Base-by-base conservation (phyloP, 495 filamentous ascomycete species). In the Glonium stellatum region DNA sequence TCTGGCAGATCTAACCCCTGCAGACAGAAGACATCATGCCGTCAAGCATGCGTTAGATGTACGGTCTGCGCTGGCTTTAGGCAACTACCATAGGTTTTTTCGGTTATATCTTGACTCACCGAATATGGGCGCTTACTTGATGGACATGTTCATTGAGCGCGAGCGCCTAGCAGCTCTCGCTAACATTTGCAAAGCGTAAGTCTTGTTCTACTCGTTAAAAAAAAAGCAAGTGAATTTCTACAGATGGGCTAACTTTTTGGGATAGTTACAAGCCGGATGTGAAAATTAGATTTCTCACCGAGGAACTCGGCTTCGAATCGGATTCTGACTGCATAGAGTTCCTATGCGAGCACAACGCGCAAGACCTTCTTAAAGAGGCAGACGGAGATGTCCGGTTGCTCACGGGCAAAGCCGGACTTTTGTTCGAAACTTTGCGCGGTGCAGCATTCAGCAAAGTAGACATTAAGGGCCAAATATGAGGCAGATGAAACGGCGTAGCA, bases 11-110 rank as follows among this genome's bases (percentile, higher is more conserved):
- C 85, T 99, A 90, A 97, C 91, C 73, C 76, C 87, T 80, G 82
- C 87, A 89, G 93, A 99, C 76, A 97, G 95, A 76, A 77, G 84
- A 74, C 84, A 90, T 72, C 73, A 68, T 53, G 84, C 88, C 25
- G 88, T 99, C 62, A 88, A 89, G 75, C 93, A 99, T 77, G 95
- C 93, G 35, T 76, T 99, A 55, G 81, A 88, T 66, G 90, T 97
- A 39, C 88, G 93, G 42, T 96, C 93, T 39, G 87, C 91, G 31
- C 77, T 98, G 63, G 92, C 95, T 56, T 77, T 93, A 69, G 90
- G 90, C 63, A 99, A 97, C 74, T 96, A 96, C 72, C 92, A 97
- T 75, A 90, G 83, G 65, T 96, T 99, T 72, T 97, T 97, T 80
- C 86, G 86, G 71, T 80, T 99, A 22, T 99, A 96, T 71, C 81